Conservation (phyloP, 2,329 filamentous ascomycete species). For the Claviceps sp. region DNA sequence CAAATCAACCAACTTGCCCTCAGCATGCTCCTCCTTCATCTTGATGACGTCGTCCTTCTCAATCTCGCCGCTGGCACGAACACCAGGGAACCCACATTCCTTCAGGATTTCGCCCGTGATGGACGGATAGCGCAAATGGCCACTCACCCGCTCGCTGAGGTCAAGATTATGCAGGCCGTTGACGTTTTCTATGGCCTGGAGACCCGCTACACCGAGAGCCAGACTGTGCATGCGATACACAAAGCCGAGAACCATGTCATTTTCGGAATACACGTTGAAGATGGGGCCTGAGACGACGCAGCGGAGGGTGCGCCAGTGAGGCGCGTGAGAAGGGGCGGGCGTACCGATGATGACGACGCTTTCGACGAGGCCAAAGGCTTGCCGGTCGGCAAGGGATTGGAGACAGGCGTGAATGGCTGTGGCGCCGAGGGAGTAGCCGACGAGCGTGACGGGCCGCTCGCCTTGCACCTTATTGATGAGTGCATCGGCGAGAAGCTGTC, state of each 20-base stretch:
- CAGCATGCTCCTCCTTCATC: constrained; percentile 24
- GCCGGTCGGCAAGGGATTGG: constrained; percentile 59
- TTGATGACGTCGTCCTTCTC: constrained; percentile 38
- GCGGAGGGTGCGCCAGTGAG: constrained; percentile 64
- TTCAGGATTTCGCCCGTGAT: constrained; percentile 38
- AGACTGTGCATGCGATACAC: constrained; percentile 75
- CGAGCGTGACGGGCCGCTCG: constrained; percentile 64
- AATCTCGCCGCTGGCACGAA: constrained; percentile 31
- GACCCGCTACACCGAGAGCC: constrained; percentile 69
- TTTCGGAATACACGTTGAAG: constrained; percentile 78
- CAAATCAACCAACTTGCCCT: constrained; percentile 19
- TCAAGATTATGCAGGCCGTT: constrained; percentile 48
- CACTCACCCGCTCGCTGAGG: constrained; percentile 37
- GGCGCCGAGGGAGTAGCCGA: constrained; percentile 73
- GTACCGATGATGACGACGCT: constrained; percentile 72
- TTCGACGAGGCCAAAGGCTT: constrained; percentile 74
- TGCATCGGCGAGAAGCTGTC: constrained; percentile 66
- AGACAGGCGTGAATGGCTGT: constrained; percentile 75
- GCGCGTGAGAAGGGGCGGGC: constrained; percentile 57
- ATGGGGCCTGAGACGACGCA: constrained; percentile 68
- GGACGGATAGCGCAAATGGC: constrained; percentile 38
- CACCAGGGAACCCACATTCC: constrained; percentile 36
- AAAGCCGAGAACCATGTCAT: constrained; percentile 79
- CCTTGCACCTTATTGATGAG: constrained; percentile 72
- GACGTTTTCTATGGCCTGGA: constrained; percentile 58